These are phyloP conservation scores for Mycena epipterygia DNA, from an alignment of 768 basidiomycete genomes.

Conservation along the genomic window DNA sequence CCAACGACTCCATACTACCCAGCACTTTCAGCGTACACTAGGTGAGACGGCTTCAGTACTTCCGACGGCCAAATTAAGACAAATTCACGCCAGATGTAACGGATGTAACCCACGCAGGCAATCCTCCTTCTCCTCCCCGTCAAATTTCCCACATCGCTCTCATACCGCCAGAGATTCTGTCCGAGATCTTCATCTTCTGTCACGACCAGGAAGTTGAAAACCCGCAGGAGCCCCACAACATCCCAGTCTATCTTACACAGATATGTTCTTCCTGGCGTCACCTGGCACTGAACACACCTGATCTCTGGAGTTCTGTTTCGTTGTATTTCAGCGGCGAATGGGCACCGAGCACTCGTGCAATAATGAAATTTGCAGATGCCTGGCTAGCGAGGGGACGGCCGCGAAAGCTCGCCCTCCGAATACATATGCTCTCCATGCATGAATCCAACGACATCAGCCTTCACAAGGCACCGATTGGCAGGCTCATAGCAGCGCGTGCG, in stretches of 20 bases:
- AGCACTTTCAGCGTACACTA: too few relatives aligned
- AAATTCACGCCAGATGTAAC: too few relatives aligned
- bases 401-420: not conserved
- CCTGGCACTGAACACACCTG: not conserved
- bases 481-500: not conserved
- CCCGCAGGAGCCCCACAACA: not conserved
- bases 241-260: constrained; percentile 5
- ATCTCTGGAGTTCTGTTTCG: not conserved
- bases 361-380: not conserved
- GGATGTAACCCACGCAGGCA: too few relatives aligned
- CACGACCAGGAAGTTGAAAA: not conserved
- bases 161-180: not conserved
- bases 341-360: not conserved
- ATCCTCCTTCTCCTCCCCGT: too few relatives aligned
- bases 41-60: too few relatives aligned
- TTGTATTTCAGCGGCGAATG: not conserved
- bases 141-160: not conserved
- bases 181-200: not conserved
- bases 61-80: too few relatives aligned
- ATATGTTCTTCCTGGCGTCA: constrained; percentile 12
- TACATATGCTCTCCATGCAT: not conserved
- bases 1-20: too few relatives aligned
- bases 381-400: not conserved
- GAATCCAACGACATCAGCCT: not conserved
- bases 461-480: not conserved